phyloP scores from a whole-genome alignment of 805 yeast species.

The Nakazawaea anatomiae region DNA sequence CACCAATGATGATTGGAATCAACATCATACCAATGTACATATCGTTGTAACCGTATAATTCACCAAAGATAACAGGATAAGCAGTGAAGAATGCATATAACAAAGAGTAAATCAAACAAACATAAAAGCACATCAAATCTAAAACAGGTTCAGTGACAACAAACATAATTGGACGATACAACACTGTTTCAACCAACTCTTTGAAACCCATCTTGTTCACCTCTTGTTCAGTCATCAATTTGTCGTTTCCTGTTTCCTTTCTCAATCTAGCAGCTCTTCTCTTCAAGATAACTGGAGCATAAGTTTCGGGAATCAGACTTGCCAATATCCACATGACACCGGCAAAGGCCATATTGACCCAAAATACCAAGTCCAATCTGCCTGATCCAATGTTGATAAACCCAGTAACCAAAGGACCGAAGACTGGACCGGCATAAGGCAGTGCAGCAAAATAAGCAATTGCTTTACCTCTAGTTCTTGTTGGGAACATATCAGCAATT shows the following conservation, averaged over 20 bases:
- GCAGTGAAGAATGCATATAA: constrained; percentile 94
- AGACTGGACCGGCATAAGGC: constrained; percentile 89
- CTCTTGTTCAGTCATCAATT: constrained; percentile 91
- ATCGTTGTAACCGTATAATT: constrained; percentile 71
- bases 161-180: constrained; percentile 76
- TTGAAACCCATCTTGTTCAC: constrained; percentile 65
- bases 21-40: constrained; percentile 81
- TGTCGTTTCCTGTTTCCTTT: constrained; percentile 73
- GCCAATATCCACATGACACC: constrained; percentile 74
- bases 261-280: constrained; percentile 60
- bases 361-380: constrained; percentile 64
- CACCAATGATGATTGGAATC: constrained; percentile 88
- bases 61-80: constrained; percentile 81
- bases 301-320: constrained; percentile 79
- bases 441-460: constrained; percentile 89
- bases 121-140: constrained; percentile 78
- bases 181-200: constrained; percentile 68
- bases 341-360: constrained; percentile 92
- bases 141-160: constrained; percentile 78
- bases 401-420: constrained; percentile 86
- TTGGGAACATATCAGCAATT: constrained; percentile 82
- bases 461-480: constrained; percentile 77
- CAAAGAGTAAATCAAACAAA: constrained; percentile 84
- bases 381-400: constrained; percentile 71
- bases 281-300: constrained; percentile 74